Evolutionary conservation across 2,329 filamentous ascomycete genomes (phyloP).

Genomic region (Pseudodiploospora longispora): DNA sequence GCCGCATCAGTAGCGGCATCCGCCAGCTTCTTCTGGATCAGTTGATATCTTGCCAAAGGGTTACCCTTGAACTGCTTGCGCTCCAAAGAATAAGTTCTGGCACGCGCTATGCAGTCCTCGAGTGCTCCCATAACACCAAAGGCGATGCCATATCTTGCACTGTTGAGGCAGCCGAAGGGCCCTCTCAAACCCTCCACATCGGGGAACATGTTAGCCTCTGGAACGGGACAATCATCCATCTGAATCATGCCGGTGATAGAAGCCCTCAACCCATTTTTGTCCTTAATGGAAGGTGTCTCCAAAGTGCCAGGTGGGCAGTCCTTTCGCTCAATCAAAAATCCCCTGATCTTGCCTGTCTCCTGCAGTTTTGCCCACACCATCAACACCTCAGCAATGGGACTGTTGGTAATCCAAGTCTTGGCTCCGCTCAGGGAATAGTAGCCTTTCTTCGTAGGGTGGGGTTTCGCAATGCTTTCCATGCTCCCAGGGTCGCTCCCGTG

Average conservation of each 20-base stretch:
- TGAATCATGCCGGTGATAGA: constrained; percentile 98
- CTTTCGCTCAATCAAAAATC: constrained; percentile 81
- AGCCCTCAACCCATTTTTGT: constrained; percentile 90
- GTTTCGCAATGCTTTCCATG: constrained; percentile 82
- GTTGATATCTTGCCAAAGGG: constrained; percentile 89
- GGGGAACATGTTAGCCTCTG: constrained; percentile 89
- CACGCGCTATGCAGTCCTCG: constrained; percentile 78
- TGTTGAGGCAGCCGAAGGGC: constrained; percentile 91
- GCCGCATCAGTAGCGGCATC: constrained; percentile 87
- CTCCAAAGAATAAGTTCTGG: constrained; percentile 82
- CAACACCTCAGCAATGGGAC: constrained; percentile 76
- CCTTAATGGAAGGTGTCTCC: constrained; percentile 83
- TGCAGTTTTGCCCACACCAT: constrained; percentile 91
- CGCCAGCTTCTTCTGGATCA: constrained; percentile 95
- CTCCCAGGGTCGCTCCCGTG: constrained; percentile 86
- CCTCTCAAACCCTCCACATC: constrained; percentile 78
- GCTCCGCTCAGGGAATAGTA: constrained; percentile 71
- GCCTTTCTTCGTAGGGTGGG: constrained; percentile 75
- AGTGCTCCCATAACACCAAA: constrained; percentile 90
- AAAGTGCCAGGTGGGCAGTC: constrained; percentile 81
- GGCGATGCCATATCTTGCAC: constrained; percentile 85
- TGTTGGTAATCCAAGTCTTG: constrained; percentile 96
- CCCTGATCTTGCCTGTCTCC: constrained; percentile 86
- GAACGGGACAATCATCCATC: constrained; percentile 81
- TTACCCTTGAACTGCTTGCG: constrained; percentile 95